phyloP scores from a whole-genome alignment of 495 filamentous ascomycete species.

The Trichoderma orchidacearum region DNA sequence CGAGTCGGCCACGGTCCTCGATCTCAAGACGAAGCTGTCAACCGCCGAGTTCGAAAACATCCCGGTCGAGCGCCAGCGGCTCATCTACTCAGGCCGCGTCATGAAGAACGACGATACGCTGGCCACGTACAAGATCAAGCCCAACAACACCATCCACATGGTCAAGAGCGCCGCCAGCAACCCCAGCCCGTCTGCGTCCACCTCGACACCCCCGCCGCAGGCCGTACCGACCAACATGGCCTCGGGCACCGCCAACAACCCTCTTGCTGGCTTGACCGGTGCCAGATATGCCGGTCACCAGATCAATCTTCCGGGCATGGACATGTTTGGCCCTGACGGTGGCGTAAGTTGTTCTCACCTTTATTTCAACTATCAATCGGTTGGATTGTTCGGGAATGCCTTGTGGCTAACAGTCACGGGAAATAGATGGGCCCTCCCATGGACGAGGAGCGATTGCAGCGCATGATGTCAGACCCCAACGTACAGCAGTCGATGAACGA shows the following conservation, averaged over 20 bases:
- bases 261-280: slow-evolving; percentile 80
- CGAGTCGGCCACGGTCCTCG: slow-evolving; percentile 59
- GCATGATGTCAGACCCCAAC: slow-evolving; percentile 77
- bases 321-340: slow-evolving; percentile 91
- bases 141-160: slow-evolving; percentile 89
- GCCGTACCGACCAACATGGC: slow-evolving; percentile 82
- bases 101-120: slow-evolving; percentile 86
- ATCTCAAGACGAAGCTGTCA: slow-evolving; percentile 81
- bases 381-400: background rate
- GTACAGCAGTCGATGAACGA: slow-evolving; percentile 79
- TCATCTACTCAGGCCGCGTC: slow-evolving; percentile 95
- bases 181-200: slow-evolving; percentile 41
- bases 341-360: slow-evolving; percentile 56
- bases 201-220: slow-evolving; percentile 36
- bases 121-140: slow-evolving; percentile 82
- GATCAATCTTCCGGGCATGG: slow-evolving; percentile 71
- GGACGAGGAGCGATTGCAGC: slow-evolving; percentile 59
- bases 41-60: slow-evolving; percentile 69
- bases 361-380: background rate
- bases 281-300: slow-evolving; percentile 81
- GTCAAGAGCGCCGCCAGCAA: slow-evolving; percentile 94
- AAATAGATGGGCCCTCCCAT: slow-evolving; percentile 82
- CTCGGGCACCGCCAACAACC: slow-evolving; percentile 81
- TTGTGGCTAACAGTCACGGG: background rate
- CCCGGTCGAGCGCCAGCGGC: slow-evolving; percentile 70